phyloP scores from a whole-genome alignment of 768 basidiomycete species.

The Agrocybe chaxingu region DNA sequence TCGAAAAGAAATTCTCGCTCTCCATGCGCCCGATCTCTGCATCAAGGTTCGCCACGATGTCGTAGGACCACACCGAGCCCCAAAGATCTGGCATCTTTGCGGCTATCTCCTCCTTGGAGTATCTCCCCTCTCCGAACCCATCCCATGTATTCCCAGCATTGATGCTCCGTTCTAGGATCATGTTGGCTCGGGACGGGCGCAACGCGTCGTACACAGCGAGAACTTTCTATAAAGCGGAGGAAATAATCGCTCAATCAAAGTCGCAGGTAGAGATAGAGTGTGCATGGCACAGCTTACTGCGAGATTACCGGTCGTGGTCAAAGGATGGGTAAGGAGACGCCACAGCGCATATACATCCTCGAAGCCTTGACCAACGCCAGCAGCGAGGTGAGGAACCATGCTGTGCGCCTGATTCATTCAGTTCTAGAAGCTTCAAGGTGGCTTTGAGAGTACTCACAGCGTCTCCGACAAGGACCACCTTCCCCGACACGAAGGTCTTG shows the following conservation, averaged over 20 bases:
- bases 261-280: too few species aligned
- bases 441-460: conserved; percentile 30
- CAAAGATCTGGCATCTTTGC: too few species aligned
- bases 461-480: conserved; percentile 51
- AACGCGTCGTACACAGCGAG: conserved; percentile 41
- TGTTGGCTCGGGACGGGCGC: conserved; percentile 43
- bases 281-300: conserved; percentile 4
- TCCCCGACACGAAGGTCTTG: conserved; percentile 36
- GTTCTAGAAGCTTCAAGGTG: not conserved
- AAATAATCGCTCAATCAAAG: too few species aligned
- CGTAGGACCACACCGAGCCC: too few species aligned
- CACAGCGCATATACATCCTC: conserved; percentile 49
- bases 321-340: conserved; percentile 40
- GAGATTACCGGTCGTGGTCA: conserved; percentile 35
- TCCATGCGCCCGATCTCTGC: too few species aligned
- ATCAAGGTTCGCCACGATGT: too few species aligned
- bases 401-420: conserved; percentile 40
- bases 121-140: too few species aligned
- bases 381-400: conserved; percentile 55
- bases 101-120: too few species aligned
- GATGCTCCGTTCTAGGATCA: conserved; percentile 37
- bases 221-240: conserved; percentile 38
- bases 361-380: conserved; percentile 55
- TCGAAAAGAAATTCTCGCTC: too few species aligned
- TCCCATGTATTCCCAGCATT: conserved; percentile 27